Percentiles rank a stretch among this genome's conserved stretches.
These are phyloP conservation scores for Solanum hybrid DNA, from an alignment of 305 asterid species.

Conservation along the genomic window DNA sequence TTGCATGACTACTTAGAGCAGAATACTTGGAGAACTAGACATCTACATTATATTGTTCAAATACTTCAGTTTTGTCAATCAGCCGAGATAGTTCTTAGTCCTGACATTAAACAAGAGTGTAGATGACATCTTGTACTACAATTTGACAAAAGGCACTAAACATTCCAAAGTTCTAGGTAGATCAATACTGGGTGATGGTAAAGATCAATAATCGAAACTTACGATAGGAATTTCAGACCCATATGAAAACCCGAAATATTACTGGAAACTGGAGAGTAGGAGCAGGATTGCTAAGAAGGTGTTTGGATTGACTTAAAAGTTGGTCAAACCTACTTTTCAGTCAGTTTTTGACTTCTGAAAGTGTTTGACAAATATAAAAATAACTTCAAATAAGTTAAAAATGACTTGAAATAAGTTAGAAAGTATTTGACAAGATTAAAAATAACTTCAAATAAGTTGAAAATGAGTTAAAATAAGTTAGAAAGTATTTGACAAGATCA, in stretches of 20 bases:
- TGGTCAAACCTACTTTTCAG: background rate
- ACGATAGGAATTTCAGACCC: background rate
- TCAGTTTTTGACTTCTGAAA: background rate
- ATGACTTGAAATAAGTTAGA: background rate
- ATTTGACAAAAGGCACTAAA: background rate
- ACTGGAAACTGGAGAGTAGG: background rate
- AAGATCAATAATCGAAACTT: background rate
- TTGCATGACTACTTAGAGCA: background rate
- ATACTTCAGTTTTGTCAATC: background rate
- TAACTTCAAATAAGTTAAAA: background rate
- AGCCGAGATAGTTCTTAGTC: background rate
- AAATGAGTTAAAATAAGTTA: background rate
- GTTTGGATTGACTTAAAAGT: background rate
- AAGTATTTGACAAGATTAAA: background rate
- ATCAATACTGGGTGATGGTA: background rate
- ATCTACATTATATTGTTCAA: background rate
- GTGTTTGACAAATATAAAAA: no score
- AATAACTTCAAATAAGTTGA: background rate
- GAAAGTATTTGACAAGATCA: background rate
- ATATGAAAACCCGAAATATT: background rate
- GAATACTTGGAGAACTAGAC: background rate
- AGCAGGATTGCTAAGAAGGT: background rate
- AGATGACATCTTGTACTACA: background rate
- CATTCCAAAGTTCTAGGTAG: background rate
- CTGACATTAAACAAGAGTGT: background rate